Evolutionary conservation across 176 grass and related monocot species (phyloP), one percentile per base, ranked within the genome.

Genomic region (Phoenix dactylifera): DNA sequence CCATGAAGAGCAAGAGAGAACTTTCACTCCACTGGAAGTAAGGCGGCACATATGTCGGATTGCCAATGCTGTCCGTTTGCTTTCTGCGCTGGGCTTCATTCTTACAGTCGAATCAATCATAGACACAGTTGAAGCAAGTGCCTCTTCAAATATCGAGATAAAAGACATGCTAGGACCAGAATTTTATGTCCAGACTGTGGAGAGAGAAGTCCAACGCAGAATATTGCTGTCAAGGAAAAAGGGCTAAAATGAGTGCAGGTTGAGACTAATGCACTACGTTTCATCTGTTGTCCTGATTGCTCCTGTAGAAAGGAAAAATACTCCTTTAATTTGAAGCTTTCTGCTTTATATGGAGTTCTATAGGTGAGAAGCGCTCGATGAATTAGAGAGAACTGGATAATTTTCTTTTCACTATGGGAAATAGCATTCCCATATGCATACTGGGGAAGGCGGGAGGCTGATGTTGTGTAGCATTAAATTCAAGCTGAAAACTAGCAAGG

Each of bases 161-260:
- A 80, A 83, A 20, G 82, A 83, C 64, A 92, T 98, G 79, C 87
- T 98, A 19, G 87, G 84, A 3, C 81, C 84, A 5, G 93, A 92
- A 28, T 98, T 98, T 59, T 83, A 79, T 62, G 87, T 98, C n/a
- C 84, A 83, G 67, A 92, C 79, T 3, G 88, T 77, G 4, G 87
- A 92, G 64, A 76, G 70, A 17, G 93, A 86, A 49, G 81, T 75
- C 14, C 77, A 83, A 50, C 78, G 76, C 24, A 83, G 93, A 57
- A 67, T 71, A 49, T 86, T 80, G 39, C 29, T 71, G 57, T 51
- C 65, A 56, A 63, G 63, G 58, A 88, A 85, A 52, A 85, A 54
- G 75, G 83, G 72, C 18, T 15, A n/a, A n/a, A n/a, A n/a, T n/a
- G 79, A 71, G 16, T 25, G 50, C 51, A 82, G 63, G 60, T 78